Conservation (phyloP, 495 filamentous ascomycete genomes). For the Xylaria cubensis region DNA sequence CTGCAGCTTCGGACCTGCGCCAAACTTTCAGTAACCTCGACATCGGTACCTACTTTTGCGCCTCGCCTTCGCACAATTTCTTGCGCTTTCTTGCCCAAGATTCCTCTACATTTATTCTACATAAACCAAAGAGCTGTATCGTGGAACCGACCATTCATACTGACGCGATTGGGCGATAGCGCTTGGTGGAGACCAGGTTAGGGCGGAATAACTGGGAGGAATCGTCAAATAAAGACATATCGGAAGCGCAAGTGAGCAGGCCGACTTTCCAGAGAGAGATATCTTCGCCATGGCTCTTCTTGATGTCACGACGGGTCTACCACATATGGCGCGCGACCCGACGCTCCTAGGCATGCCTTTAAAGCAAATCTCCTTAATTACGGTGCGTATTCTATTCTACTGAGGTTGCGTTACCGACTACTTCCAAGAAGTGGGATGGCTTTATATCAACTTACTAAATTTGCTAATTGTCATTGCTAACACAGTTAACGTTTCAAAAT, state of each 20-base stretch:
- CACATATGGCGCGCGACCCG: constrained; percentile 48
- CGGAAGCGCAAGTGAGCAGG: background rate
- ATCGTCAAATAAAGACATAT: background rate
- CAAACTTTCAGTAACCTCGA: background rate
- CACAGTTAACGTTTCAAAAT: constrained; percentile 76
- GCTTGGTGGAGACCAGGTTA: background rate
- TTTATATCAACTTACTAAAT: background rate
- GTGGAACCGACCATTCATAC: background rate
- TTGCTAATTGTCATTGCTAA: constrained; percentile 1
- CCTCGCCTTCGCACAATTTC: background rate
- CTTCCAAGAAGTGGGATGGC: background rate
- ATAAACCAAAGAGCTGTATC: background rate
- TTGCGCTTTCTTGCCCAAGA: background rate
- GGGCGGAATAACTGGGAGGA: constrained; percentile 8
- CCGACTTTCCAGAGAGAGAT: background rate
- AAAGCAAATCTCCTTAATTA: constrained; percentile 79
- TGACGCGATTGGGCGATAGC: background rate
- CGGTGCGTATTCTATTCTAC: constrained; percentile 58
- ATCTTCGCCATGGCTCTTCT: constrained; percentile 46
- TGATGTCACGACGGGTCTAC: constrained; percentile 36
- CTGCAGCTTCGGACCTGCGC: constrained; percentile 5
- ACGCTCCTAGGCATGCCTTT: constrained; percentile 69
- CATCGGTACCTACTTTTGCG: constrained; percentile 2
- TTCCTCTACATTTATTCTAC: background rate
- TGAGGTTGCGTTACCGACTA: background rate